These are phyloP conservation scores for Carex pumila DNA, from an alignment of 176 grass and related monocot genomes.

Conservation along the genomic window DNA sequence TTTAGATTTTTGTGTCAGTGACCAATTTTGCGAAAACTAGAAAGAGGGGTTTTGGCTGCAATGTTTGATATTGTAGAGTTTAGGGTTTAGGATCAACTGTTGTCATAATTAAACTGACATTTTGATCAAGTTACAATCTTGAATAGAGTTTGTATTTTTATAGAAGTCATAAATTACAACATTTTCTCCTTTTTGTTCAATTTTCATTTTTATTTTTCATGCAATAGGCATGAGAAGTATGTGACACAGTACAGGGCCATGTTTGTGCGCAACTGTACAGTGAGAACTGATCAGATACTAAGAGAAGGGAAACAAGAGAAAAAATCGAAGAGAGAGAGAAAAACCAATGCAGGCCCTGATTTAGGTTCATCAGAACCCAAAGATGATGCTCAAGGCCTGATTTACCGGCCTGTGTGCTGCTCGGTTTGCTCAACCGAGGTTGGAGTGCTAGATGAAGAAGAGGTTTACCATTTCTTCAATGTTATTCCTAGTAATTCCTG, in stretches of 20 bases:
- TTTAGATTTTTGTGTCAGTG: neutral
- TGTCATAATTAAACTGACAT: neutral
- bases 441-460: constrained; percentile 74
- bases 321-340: constrained; percentile 35
- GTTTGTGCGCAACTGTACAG: constrained; percentile 81
- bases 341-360: neutral
- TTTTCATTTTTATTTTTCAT: neutral
- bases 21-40: neutral
- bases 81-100: neutral
- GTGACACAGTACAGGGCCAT: constrained; percentile 88
- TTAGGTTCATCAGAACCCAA: constrained; percentile 22
- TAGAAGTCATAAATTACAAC: neutral
- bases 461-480: constrained; percentile 96
- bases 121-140: neutral
- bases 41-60: neutral
- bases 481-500: constrained; percentile 81
- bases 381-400: constrained; percentile 15
- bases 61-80: neutral
- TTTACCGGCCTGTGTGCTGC: constrained; percentile 69
- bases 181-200: neutral
- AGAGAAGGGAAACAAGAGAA: constrained; percentile 46
- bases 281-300: constrained; percentile 70
- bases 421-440: constrained; percentile 85
- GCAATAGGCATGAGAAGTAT: constrained; percentile 71
- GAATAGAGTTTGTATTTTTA: neutral